Conservation (phyloP, 768 basidiomycete genomes). For the Udeniomyces megalosporus region DNA sequence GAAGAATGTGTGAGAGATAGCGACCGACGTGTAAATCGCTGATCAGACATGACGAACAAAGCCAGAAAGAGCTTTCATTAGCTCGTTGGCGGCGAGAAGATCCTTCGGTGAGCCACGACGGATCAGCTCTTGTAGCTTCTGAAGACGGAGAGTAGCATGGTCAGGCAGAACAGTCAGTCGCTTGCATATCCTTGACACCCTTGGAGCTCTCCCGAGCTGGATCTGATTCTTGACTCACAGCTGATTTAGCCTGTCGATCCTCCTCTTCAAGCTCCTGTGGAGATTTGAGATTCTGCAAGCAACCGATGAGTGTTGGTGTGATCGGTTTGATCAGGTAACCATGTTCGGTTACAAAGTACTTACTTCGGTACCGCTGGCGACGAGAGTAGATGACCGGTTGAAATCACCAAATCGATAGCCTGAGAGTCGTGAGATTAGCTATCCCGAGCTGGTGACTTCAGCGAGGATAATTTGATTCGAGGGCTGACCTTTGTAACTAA, state of each 20-base stretch:
- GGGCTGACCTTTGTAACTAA: slow-evolving; percentile 67
- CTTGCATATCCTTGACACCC: too few species aligned
- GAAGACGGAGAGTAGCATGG: background rate
- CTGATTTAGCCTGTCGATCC: slow-evolving; percentile 83
- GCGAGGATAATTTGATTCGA: too few species aligned
- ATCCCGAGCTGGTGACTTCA: background rate
- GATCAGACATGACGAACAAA: slow-evolving; percentile 35
- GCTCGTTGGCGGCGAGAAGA: slow-evolving; percentile 82
- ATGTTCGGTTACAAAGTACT: too few species aligned
- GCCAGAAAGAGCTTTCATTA: slow-evolving; percentile 90
- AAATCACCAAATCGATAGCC: slow-evolving; percentile 35
- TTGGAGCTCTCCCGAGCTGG: too few species aligned
- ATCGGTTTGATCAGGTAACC: too few species aligned
- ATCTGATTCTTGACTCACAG: slow-evolving; percentile 31
- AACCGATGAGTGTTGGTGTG: too few species aligned
- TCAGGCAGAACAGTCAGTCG: background rate
- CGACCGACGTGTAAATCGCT: background rate
- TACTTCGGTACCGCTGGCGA: slow-evolving; percentile 32
- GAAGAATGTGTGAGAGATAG: background rate
- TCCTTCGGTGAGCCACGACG: slow-evolving; percentile 89
- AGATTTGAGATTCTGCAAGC: slow-evolving; percentile 62
- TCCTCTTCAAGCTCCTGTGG: slow-evolving; percentile 93
- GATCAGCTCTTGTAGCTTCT: slow-evolving; percentile 95
- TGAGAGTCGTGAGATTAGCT: slow-evolving; percentile 12
- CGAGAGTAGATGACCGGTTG: slow-evolving; percentile 27